Base-by-base conservation (phyloP, 1,139 yeast species). In the Wickerhamomyces sp. region DNA sequence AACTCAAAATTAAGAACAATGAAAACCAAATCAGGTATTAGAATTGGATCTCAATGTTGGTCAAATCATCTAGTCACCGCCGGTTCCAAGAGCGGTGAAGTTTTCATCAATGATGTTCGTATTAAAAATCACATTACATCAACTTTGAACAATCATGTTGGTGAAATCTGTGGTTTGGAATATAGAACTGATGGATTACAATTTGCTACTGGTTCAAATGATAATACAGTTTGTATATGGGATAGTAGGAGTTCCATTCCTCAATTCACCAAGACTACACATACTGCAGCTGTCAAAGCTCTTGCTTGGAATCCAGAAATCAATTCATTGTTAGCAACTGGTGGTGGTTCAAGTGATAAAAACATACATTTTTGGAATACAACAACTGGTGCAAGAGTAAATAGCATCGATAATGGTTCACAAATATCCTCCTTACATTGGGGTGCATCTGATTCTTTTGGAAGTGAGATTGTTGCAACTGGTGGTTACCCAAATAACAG, bases 291-390 rank as follows among this genome's bases (percentile, higher is more conserved):
- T 0, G 96, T 93, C 14, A 94, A 94, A 66, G 98, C 99, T 1
- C 68, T 94, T 45, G 82, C 94, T 14, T 94, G 97, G 96, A 88
- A 96, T 61, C 99, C 98, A 0, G 84, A 84, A 65, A 94, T 89
- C 56, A 69, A 73, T 33, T 85, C 87, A 52, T 67, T 93, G 45
- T 72, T 94, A 45, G 97, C 98, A 10, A 86, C 97, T 3, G 99
- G 99, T 10, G 99, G 99, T 43, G 99, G 99, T 23, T 84, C 95
- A 11, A 79, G 88, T 32, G 98, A 94, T 67, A 85, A 83, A 61
- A 79, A 84, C 44, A 88, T 94, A 49, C 91, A 93, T 66, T 90
- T 94, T 67, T 94, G 99, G 98, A 93, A 93, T 65, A 81, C 96
- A 9, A 79, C 88, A 27, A 88, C 95, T 0, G 99, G 99, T 0